A percentile compares a stretch with the other conserved stretches of the same genome.
These are phyloP conservation scores for Calonectria multiphialidica DNA, from an alignment of 2,329 filamentous ascomycete genomes.

Conservation along the genomic window DNA sequence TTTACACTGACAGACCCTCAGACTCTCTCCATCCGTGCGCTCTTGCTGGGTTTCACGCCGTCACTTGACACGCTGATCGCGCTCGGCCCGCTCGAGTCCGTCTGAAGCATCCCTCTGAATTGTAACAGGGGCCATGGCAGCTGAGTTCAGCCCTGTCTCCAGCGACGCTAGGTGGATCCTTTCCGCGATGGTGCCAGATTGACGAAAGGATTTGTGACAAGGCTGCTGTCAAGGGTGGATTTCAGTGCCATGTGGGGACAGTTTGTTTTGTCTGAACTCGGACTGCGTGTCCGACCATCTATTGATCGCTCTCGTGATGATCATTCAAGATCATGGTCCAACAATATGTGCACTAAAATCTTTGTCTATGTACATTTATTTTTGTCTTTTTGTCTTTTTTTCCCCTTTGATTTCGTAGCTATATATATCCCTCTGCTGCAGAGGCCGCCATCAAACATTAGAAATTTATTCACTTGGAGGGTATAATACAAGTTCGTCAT, in stretches of 20 bases:
- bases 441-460: not conserved
- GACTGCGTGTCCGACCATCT: not conserved
- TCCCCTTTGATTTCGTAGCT: not conserved
- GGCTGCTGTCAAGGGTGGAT: not conserved
- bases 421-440: not conserved
- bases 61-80: not conserved
- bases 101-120: not conserved
- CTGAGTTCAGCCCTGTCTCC: not conserved
- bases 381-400: not conserved
- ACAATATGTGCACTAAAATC: not conserved
- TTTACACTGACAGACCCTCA: not conserved
- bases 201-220: conserved; percentile 2
- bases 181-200: not conserved
- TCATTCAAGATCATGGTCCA: not conserved
- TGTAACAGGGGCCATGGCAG: not conserved
- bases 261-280: not conserved
- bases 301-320: not conserved
- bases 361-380: not conserved
- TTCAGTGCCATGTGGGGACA: not conserved
- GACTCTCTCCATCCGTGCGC: not conserved
- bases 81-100: not conserved
- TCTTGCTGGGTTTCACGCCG: not conserved
- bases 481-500: conserved; percentile 6
- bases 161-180: not conserved
- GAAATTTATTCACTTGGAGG: not conserved